Base-by-base conservation (phyloP, 257 asterid genomes). In the Fraxinus pennsylvanica region DNA sequence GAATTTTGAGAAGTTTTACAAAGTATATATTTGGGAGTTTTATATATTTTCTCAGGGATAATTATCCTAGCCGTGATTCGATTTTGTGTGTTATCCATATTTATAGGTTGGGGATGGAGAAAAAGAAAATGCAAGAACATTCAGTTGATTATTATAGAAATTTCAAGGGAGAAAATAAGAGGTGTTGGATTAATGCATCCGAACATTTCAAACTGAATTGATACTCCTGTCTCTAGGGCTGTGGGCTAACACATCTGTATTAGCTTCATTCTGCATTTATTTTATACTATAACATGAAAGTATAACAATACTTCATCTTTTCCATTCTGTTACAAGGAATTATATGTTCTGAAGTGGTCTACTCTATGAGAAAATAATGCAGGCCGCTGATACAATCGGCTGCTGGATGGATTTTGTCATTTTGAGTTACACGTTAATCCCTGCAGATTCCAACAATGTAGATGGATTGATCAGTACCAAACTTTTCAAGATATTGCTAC, bases 21-120 rank as follows among this genome's bases (percentile, higher is more conserved):
- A 1, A 57, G 66, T 57, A 57, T 50, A 15, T n/a, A 10, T 19
- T n/a, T 19, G 0, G 66, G 66, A 57, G 29, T 57, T 57, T n/a
- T 57, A 57, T 6, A 17, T 6, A n/a, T 27, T 27, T 2, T 10
- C 27, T 27, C 36, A 22, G 69, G 33, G 69, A 63, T 25, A 63
- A 63, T n/a, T 9, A 59, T 8, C 65, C 32, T 47, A n/a, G 67
- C 71, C 8, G 19, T 12, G 30, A 19, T 43, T 81, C 36, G 67
- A 35, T 71, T 76, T 63, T 5, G 17, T 9, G 33, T 61, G 29
- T 32, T 33, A 13, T 59, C 67, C 70, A 67, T 45, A 35, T 30
- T 72, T 75, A n/a, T 61, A 14, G 75, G 73, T 36, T n/a, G 74
- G 67, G 35, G 59, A 63, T 59, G 36, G n/a, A 50, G 25, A 36